Evolutionary conservation across 1,284 basidiomycete genomes (phyloP), one percentile per base, ranked within the genome.

Genomic region (Cerioporus squamosus): DNA sequence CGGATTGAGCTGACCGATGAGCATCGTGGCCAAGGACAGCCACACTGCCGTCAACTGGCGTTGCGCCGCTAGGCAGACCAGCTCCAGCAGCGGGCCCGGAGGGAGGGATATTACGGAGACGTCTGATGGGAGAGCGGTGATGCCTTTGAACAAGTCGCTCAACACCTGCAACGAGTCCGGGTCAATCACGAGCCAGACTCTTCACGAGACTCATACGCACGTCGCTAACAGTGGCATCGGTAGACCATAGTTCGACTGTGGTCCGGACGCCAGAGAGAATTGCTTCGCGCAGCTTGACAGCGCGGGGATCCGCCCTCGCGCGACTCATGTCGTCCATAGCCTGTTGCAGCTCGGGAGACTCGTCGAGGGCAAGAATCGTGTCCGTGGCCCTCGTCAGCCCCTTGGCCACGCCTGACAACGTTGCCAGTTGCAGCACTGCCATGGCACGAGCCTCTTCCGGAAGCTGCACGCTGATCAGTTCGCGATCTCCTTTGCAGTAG

Each of bases 331-430:
- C 78, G 54, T 82, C 81, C 1, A 79, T 66, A 55, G 85, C 82
- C 1, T 74, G 77, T 49, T 81, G 74, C 9, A 77, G 75, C 20
- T 78, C 80, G 0, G 80, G 77, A 20, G 81, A 80, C 38, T 85
- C 86, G 49, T 88, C 87, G 4, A 86, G 80, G 43, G 85, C 82
- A 18, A 87, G 78, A 51, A 90, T 74, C 44, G 86, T 81, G 68
- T 95, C 94, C 4, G 83, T 82, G 0, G 84, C 84, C 9, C 90
- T 84, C 0, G 94, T 93, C 9, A 96, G 80, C 2, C 94, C 94
- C 60, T 90, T 91, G 7, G 93, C 90, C 38, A 94, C 86, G 9
- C 93, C 93, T 0, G 91, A 84, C 17, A 97, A 77, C 0, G 88
- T 90, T 66, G 91, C 87, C 6, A 95, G 80, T 63, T 93, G 90